Evolutionary conservation across 106 monocot species (phyloP), one percentile per base, ranked within the genome.

Genomic region (Dendrobium chrysotoxum): DNA sequence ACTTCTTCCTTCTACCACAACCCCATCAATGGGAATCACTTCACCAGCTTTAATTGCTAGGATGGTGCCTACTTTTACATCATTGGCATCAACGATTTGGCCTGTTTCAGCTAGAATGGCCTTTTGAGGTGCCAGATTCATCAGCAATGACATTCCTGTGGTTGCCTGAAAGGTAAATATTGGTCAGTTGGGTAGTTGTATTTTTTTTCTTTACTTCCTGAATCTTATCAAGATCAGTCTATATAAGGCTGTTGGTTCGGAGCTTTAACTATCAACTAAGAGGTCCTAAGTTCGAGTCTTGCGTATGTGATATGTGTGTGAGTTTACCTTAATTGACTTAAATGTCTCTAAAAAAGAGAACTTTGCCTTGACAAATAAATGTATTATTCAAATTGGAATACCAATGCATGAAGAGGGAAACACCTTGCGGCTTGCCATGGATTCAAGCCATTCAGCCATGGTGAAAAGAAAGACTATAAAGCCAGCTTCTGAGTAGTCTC

Each of bases 41-140:
- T 99, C 95, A 17, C 98, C 98, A 11, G 98, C 98, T 79, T 99
- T 99, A 54, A 99, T 90, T 1, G 98, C 92, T 0, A 99, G 70
- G 30, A 91, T 39, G 10, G 91, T 91, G 79, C 84, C 79, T 16
- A 93, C 66, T 46, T 90, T 86, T 26, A 99, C 91, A 47, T 93
- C 88, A 50, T 57, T 78, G 16, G 87, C 91, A 70, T 95, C 89
- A 3, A 99, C 88, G 0, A 84, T 80, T 31, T 87, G 53, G 35
- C 91, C 91, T 2, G 89, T 93, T 25, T 88, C 95, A 0, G 92
- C 95, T 7, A 99, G 53, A 28, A 90, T 77, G n/a, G 98, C 98
- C 87, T 91, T 99, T 80, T 95, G 93, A 71, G 98, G 98, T 4
- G 93, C 88, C 91, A 95, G 87, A 87, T 86, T 95, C 93, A 95